Base-by-base conservation (phyloP, 768 basidiomycete genomes). In the Gymnopilus dilepis region DNA sequence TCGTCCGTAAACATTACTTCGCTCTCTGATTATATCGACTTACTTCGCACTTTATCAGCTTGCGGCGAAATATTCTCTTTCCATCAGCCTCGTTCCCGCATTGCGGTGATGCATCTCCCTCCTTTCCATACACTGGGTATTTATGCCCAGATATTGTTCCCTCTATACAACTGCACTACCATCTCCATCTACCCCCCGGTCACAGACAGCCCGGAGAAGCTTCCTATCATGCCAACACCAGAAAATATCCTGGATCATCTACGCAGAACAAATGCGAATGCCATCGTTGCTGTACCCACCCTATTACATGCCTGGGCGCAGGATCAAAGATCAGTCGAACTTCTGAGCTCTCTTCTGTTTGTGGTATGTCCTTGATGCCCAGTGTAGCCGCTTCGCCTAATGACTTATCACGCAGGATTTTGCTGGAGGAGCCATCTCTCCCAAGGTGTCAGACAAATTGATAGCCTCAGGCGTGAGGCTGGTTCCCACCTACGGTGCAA, bases 121-220 rank as follows among this genome's bases (percentile, higher is more conserved):
- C 50, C 78, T 5, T 82, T 83, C 67, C 80, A 83, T 59, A 68
- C 66, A 0, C 63, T 76, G 12, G 80, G 79, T 2, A 19, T 74
- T 4, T 45, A 50, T 12, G 34, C 66, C 2, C 77, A 80, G 33
- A 50, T 82, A 0, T 53, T 77, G 4, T 22, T 65, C 8, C 72
- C 78, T 0, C 22, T 82, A 6, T 73, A 54, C 28, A 54, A 54
- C 24, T 54, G 52, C 52, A 26, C 34, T 7, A 54, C 52, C 6
- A 11, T 26, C 13, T 38, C 52, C 24, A 15, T 54, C 26, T 54
- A 38, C 38, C 52, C 52, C 15, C 52, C 52, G 3, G 30, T 54
- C 19, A 40, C 34, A 3, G 13, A 54, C 37, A 17, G 38, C 37
- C 52, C 52, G 7, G 52, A 54, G 15, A 54, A 54, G 52, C 21